phyloP scores from a whole-genome alignment of 352 stramenopile species.

The Globisporangium cystogenes region DNA sequence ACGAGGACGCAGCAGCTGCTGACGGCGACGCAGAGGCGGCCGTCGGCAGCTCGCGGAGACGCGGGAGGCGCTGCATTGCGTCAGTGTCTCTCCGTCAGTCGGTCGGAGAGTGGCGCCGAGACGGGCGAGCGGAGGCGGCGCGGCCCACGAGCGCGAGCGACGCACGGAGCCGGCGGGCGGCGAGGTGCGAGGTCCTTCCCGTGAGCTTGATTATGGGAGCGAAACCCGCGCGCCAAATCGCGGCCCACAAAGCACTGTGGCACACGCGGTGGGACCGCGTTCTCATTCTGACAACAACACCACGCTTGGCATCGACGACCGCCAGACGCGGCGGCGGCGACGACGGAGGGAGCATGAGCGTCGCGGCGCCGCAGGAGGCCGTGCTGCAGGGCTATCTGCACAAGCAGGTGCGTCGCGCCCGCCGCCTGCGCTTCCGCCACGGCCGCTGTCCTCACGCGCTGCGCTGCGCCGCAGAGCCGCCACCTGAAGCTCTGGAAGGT shows the following conservation, averaged over 20 bases:
- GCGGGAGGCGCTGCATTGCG: neutral
- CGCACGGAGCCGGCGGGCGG: too few species aligned
- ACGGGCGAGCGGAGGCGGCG: too few species aligned
- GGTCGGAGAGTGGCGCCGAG: neutral
- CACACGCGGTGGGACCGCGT: neutral
- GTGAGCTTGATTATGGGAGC: too few species aligned
- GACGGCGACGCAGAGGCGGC: too few species aligned
- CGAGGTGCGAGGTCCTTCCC: too few species aligned
- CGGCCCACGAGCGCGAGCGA: too few species aligned
- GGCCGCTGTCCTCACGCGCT: neutral
- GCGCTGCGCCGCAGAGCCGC: conserved; percentile 45
- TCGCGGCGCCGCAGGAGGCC: conserved; percentile 36
- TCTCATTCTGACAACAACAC: neutral
- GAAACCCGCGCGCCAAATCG: neutral
- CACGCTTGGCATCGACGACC: neutral
- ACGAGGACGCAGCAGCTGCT: neutral
- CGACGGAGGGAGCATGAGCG: conserved; percentile 34
- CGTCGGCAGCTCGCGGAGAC: neutral
- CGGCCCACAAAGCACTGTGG: neutral
- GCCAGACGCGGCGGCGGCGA: too few species aligned
- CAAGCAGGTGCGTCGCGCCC: conserved; percentile 42
- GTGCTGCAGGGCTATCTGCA: conserved; percentile 82
- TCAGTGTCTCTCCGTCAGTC: too few species aligned
- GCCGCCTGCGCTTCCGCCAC: too few species aligned
- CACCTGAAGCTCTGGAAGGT: conserved; percentile 86